Conservation (phyloP, 345 rosid genomes). For the Raphanus raphanistrum region DNA sequence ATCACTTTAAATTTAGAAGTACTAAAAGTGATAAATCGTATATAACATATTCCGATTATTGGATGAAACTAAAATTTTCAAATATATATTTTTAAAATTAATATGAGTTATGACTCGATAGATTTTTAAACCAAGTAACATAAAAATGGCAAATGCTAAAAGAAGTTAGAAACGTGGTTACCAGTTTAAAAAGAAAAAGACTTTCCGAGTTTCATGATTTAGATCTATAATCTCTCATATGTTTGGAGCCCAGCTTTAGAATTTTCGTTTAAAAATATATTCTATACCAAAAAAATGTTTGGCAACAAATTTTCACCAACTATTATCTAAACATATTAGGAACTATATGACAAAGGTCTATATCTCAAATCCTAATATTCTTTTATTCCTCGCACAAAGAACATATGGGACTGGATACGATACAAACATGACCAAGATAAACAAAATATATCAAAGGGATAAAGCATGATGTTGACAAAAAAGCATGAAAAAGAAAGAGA, state of each 20-base stretch:
- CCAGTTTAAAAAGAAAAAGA: neutral
- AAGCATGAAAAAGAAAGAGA: neutral
- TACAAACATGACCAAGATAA: neutral
- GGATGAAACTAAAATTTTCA: neutral
- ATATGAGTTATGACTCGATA: neutral
- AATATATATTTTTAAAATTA: no score
- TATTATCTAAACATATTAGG: neutral
- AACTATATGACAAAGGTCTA: no score
- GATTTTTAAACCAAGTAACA: neutral
- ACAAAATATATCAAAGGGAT: conserved; percentile 10
- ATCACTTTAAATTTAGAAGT: neutral
- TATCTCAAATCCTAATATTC: conserved; percentile 5
- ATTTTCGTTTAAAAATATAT: no score
- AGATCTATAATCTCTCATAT: neutral
- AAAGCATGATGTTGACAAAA: neutral
- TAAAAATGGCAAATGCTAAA: neutral
- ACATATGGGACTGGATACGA: conserved; percentile 15
- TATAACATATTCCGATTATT: neutral
- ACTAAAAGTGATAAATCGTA: neutral
- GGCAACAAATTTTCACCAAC: neutral
- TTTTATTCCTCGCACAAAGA: conserved; percentile 32
- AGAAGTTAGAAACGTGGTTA: neutral
- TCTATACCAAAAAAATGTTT: neutral
- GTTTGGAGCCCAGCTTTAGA: neutral
- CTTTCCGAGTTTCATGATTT: neutral